These are phyloP conservation scores for Plantago elongata DNA, from an alignment of 257 asterid species.

Conservation along the genomic window DNA sequence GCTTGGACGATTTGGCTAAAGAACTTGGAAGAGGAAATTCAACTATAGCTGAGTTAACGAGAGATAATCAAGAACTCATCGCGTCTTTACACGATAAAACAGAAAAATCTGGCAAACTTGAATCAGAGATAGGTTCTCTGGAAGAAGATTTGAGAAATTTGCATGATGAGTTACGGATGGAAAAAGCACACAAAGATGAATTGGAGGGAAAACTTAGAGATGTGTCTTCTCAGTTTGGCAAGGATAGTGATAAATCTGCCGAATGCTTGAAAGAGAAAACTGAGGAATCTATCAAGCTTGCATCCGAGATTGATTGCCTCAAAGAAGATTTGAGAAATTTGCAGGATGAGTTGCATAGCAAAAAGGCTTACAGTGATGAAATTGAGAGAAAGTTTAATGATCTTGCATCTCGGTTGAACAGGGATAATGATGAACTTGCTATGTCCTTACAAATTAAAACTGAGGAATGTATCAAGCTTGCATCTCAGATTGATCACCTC, in stretches of 20 bases:
- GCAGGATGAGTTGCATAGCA: conserved; percentile 45
- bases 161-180: conserved; percentile 46
- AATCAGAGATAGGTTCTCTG: conserved; percentile 40
- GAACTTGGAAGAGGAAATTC: conserved; percentile 46
- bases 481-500: conserved; percentile 42
- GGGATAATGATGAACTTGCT: conserved; percentile 51
- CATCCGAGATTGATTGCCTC: conserved; percentile 44
- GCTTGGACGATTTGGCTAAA: conserved; percentile 48
- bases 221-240: conserved; percentile 44
- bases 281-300: conserved; percentile 51
- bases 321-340: conserved; percentile 43
- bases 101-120: conserved; percentile 48
- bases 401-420: conserved; percentile 43
- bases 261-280: conserved; percentile 40
- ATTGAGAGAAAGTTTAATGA: conserved; percentile 45
- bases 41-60: conserved; percentile 38
- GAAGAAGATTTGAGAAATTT: conserved; percentile 42
- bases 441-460: conserved; percentile 39
- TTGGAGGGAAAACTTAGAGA: conserved; percentile 47
- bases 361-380: conserved; percentile 40
- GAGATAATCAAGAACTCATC: conserved; percentile 51
- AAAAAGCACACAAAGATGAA: conserved; percentile 40
- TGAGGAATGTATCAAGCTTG: conserved; percentile 49
- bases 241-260: conserved; percentile 50
- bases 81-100: conserved; percentile 38